Evolutionary conservation across 176 grass and related monocot species (phyloP), one percentile per base, ranked within the genome.

Genomic region (Eleusine indica): DNA sequence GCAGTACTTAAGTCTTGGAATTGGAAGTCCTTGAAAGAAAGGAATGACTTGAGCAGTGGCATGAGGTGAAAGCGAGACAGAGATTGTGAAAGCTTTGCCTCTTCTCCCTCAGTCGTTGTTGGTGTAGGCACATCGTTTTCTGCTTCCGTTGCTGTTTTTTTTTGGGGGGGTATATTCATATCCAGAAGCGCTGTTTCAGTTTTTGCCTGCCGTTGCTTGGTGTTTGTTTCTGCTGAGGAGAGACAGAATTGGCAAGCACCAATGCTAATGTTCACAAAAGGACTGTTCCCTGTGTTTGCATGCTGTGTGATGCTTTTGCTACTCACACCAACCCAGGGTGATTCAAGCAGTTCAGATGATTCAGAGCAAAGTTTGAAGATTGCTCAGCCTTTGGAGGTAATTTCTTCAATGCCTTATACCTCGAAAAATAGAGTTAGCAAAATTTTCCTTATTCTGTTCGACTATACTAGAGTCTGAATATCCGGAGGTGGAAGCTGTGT

Each of bases 11-110:
- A 89, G 53, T 17, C 19, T 42, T n/a, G 66, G 80, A 49, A 85
- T 42, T n/a, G 66, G 80, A 49, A 85, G 74, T 70, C 72, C 48
- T 81, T 85, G 28, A 52, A 92, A 92, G 92, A 43, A 83, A 94
- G 84, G 87, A 66, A 92, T 92, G 78, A 66, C 77, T 85, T 87
- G 52, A 2, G 57, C 70, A 71, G 80, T 80, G 48, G 68, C 66
- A 75, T 88, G 76, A 85, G 83, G 82, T 74, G 68, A 74, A 16
- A 82, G 46, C 61, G 77, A 15, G 60, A 70, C 70, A n/a, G 54
- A 57, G 53, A 82, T 22, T 37, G 70, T 70, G 75, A 49, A 82
- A 85, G 72, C 71, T 80, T 82, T 86, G 21, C 47, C 22, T 61
- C 30, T 85, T 73, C 12, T 58, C 56, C 68, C 39, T 69, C 80